A percentile compares a stretch with the other conserved stretches of the same genome.
Conservation (phyloP, 257 asterid genomes). For the Ilex aquifolium region DNA sequence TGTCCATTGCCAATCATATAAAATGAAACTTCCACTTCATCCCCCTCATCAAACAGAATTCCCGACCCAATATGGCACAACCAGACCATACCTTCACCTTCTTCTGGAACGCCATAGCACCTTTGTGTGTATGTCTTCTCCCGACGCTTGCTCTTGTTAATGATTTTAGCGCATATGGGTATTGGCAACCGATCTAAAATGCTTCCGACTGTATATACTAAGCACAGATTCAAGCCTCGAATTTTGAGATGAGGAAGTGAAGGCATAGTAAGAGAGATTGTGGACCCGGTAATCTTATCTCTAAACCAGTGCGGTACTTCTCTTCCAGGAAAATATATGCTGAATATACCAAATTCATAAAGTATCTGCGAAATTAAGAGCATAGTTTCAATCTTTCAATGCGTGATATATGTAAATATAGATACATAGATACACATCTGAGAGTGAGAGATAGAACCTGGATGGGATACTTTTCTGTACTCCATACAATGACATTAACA, state of each 20-base stretch:
- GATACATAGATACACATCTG: too few species aligned
- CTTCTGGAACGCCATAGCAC: neutral
- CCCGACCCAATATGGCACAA: neutral
- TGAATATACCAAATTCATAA: neutral
- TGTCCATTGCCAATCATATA: neutral
- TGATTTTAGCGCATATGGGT: neutral
- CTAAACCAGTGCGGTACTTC: neutral
- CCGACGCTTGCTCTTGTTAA: neutral
- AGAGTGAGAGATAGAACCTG: too few species aligned
- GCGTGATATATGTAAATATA: too few species aligned
- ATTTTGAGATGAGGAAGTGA: neutral
- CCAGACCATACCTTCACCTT: neutral
- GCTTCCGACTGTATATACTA: neutral
- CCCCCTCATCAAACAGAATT: neutral
- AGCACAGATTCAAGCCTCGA: neutral
- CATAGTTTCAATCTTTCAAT: too few species aligned
- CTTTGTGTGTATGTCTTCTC: neutral
- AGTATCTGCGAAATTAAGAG: too few species aligned
- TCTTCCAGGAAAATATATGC: neutral
- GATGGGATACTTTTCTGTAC: too few species aligned
- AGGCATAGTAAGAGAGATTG: neutral
- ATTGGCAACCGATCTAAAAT: neutral
- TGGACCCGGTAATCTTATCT: neutral
- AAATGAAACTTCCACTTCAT: neutral
- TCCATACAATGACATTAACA: too few species aligned